Conservation (phyloP, 2,329 filamentous ascomycete species). For the Diaporthe sp. region DNA sequence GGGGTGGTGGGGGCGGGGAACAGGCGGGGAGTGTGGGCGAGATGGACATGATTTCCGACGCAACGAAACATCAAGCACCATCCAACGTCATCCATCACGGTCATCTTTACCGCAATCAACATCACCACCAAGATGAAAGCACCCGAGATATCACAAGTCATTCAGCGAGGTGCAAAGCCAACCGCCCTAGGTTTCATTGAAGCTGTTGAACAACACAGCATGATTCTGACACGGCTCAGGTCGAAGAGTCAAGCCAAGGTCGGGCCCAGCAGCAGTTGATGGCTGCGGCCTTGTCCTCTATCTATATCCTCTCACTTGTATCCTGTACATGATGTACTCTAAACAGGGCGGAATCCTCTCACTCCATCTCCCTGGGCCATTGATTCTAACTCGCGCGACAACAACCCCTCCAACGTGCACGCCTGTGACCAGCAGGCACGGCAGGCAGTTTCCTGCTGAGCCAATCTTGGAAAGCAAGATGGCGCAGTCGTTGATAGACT, state of each 20-base stretch:
- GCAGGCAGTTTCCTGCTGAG: not conserved
- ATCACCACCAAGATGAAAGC: not conserved
- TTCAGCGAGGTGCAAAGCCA: not conserved
- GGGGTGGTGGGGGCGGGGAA: not conserved
- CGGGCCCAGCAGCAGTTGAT: constrained; percentile 21
- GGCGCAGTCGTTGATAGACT: not conserved
- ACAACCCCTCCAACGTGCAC: not conserved
- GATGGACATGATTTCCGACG: not conserved
- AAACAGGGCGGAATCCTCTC: not conserved
- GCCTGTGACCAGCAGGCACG: not conserved
- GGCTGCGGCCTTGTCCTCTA: not conserved
- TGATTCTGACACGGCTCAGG: not conserved
- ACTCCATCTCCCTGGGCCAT: no score
- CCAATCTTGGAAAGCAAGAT: not conserved
- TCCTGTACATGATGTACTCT: not conserved
- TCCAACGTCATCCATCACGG: not conserved
- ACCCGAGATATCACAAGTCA: not conserved
- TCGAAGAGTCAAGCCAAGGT: not conserved
- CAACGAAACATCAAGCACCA: no score
- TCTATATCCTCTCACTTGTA: not conserved
- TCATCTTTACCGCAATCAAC: not conserved
- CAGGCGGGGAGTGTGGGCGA: not conserved
- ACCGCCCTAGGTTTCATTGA: not conserved
- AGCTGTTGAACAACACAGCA: constrained; percentile 20
- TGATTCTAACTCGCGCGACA: not conserved